Conservation (phyloP, 1,284 basidiomycete genomes). For the Coriolopsis trogii region DNA sequence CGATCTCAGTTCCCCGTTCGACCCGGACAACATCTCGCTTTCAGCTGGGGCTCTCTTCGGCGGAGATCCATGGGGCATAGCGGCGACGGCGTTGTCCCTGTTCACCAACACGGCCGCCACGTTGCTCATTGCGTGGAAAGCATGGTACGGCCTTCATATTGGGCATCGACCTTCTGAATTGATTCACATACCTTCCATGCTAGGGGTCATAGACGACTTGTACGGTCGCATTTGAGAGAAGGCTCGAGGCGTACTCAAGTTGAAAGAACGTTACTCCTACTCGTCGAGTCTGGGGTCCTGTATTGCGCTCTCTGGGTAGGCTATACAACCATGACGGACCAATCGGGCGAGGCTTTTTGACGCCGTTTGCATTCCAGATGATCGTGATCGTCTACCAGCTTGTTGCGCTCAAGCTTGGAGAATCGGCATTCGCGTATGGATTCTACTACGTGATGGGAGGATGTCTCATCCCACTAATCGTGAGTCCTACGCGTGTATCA, state of each 20-base stretch:
- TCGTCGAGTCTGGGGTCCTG: neutral
- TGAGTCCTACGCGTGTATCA: too few relatives aligned
- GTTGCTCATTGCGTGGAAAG: neutral
- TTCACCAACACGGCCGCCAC: neutral
- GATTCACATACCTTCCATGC: neutral
- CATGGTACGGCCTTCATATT: neutral
- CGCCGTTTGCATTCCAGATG: neutral
- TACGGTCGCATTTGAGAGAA: neutral
- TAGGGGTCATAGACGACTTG: neutral
- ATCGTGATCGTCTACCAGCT: neutral
- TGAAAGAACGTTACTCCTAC: neutral
- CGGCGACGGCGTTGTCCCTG: neutral
- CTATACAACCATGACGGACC: neutral
- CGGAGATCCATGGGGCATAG: neutral
- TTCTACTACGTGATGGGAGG: slow-evolving; percentile 1
- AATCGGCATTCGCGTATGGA: neutral
- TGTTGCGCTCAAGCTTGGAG: neutral
- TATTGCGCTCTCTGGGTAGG: neutral
- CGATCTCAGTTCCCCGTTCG: neutral
- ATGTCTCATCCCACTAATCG: neutral
- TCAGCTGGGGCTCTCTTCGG: neutral
- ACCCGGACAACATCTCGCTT: neutral
- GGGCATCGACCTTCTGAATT: neutral
- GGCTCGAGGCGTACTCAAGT: neutral
- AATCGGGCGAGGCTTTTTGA: neutral